Evolutionary conservation across 306 rosid species (phyloP).

Genomic region (Ceratonia siliqua): DNA sequence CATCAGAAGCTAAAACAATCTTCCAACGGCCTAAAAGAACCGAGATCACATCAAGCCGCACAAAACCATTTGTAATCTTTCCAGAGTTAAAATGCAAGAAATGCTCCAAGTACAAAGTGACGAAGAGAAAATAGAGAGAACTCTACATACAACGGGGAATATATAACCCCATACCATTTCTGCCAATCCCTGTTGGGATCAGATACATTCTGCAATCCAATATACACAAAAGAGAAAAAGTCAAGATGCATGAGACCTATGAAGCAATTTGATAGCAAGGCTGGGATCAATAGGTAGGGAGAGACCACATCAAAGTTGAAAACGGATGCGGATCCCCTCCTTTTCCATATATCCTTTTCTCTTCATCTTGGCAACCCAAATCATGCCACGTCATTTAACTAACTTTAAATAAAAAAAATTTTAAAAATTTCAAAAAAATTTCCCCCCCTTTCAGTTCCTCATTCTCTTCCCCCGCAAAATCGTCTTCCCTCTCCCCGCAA

Average conservation of each 20-base stretch:
- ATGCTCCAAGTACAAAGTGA: slow-evolving; percentile 47
- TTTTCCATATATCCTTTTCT: too few relatives aligned
- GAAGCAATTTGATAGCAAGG: neutral
- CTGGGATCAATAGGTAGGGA: neutral
- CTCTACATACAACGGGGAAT: slow-evolving; percentile 8
- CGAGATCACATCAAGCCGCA: slow-evolving; percentile 45
- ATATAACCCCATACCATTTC: slow-evolving; percentile 25
- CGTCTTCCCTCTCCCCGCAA: too few relatives aligned
- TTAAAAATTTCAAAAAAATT: too few relatives aligned
- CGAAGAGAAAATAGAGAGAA: slow-evolving; percentile 44
- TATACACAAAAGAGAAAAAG: neutral
- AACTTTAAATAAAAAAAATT: too few relatives aligned
- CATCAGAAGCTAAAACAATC: slow-evolving; percentile 34
- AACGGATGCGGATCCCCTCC: too few relatives aligned
- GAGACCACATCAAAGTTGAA: neutral
- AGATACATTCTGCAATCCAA: slow-evolving; percentile 39
- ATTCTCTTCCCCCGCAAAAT: too few relatives aligned
- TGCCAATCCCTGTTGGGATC: slow-evolving; percentile 39
- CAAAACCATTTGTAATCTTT: slow-evolving; percentile 44
- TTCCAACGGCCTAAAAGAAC: slow-evolving; percentile 36
- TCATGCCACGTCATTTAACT: too few relatives aligned
- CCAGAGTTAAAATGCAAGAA: slow-evolving; percentile 43
- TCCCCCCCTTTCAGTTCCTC: too few relatives aligned
- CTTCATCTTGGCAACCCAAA: too few relatives aligned
- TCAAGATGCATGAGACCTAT: slow-evolving; percentile 8